These are phyloP conservation scores for Drechslerella stenobrocha DNA, from an alignment of 2,329 filamentous ascomycete species.

Conservation along the genomic window DNA sequence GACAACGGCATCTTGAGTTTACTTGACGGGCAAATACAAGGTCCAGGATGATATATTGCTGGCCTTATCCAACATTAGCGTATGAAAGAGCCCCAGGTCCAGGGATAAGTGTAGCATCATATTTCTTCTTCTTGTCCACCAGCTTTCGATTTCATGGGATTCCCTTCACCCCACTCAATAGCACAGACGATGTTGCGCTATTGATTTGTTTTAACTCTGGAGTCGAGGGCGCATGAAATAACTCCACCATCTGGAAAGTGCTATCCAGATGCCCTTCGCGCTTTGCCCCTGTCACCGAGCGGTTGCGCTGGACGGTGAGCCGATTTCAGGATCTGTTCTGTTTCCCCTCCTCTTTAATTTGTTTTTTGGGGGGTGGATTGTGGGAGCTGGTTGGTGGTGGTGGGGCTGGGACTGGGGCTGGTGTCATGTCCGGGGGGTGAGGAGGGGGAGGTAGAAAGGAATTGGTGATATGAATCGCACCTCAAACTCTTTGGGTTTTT, in stretches of 20 bases:
- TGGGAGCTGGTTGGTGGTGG: constrained; percentile 1
- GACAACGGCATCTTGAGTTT: constrained; percentile 4
- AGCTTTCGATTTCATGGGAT: neutral
- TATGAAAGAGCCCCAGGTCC: constrained; percentile 7
- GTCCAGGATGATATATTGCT: constrained; percentile 33
- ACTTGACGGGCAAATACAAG: constrained; percentile 25
- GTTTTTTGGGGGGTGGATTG: neutral
- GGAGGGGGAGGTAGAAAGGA: constrained; percentile 2
- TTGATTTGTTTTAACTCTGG: constrained; percentile 2
- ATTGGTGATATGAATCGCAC: constrained; percentile 24
- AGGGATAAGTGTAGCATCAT: constrained; percentile 10
- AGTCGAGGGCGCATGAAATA: too few species aligned
- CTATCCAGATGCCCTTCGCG: neutral
- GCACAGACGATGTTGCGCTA: neutral
- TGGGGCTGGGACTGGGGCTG: constrained; percentile 9
- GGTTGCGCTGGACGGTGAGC: too few species aligned
- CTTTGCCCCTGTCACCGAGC: neutral
- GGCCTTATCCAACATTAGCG: constrained; percentile 36
- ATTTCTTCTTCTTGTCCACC: constrained; percentile 3
- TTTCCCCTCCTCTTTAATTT: constrained; percentile 15
- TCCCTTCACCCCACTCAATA: neutral
- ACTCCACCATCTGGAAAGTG: too few species aligned
- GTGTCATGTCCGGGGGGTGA: constrained; percentile 2
- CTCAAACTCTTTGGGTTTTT: constrained; percentile 36
- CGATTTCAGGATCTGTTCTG: constrained; percentile 1